Evolutionary conservation across 2,329 filamentous ascomycete genomes (phyloP).

Genomic region (Paracorniculantispora psalliotae): DNA sequence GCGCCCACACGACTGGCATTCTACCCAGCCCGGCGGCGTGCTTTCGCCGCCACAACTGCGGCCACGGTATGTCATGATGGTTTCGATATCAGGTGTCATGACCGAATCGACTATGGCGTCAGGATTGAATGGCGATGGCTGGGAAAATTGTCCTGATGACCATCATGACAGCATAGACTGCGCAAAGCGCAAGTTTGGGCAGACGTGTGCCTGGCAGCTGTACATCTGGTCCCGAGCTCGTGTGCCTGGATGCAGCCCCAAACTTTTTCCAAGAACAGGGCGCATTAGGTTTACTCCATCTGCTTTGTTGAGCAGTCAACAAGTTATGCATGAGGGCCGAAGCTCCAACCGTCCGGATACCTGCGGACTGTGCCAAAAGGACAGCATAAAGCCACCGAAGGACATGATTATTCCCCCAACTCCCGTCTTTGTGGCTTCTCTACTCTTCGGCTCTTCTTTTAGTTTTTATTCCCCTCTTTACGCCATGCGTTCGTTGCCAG

Average conservation of each 20-base stretch:
- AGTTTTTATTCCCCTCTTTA: background rate
- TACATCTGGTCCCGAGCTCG: background rate
- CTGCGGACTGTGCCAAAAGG: background rate
- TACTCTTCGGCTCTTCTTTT: background rate
- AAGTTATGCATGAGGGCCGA: background rate
- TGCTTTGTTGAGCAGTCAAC: background rate
- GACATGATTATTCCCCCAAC: background rate
- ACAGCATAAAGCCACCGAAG: background rate
- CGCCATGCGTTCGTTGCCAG: background rate
- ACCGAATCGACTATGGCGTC: background rate
- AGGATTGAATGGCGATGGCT: background rate
- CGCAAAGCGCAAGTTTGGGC: background rate
- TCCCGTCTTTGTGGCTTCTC: background rate
- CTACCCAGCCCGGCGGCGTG: slow-evolving; percentile 6
- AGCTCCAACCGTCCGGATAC: background rate
- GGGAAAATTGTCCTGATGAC: background rate
- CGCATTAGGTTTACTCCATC: background rate
- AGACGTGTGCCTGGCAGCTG: background rate
- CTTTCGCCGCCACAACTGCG: background rate
- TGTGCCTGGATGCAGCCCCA: background rate
- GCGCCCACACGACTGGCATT: background rate
- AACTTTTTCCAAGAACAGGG: background rate
- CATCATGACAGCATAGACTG: background rate
- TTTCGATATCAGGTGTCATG: too few relatives aligned
- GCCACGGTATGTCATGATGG: background rate